Evolutionary conservation across 2,329 filamentous ascomycete species (phyloP).

Genomic region (Monilinia polystroma): DNA sequence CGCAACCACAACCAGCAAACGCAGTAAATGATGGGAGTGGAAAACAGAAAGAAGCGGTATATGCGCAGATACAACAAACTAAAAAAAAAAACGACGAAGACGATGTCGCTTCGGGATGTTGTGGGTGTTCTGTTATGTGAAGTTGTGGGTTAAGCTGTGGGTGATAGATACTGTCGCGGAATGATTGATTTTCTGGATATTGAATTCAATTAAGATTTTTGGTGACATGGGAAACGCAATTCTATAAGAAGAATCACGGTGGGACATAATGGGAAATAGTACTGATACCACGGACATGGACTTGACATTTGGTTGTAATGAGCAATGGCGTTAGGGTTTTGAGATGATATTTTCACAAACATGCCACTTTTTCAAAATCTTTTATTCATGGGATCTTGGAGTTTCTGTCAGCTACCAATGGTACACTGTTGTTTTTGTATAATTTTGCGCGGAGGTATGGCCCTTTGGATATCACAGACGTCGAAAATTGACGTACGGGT

Average conservation of each 20-base stretch:
- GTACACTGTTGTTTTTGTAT: not conserved
- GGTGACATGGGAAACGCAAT: not conserved
- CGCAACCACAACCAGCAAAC: not conserved
- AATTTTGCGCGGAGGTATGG: too few relatives aligned
- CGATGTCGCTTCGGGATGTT: constrained; percentile 18
- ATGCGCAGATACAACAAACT: constrained; percentile 11
- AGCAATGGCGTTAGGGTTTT: not conserved
- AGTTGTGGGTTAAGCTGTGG: not conserved
- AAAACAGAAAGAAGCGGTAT: constrained; percentile 4
- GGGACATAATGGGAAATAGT: not conserved
- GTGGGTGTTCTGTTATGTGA: constrained; percentile 21
- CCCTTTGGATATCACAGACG: not conserved
- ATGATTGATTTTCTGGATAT: not conserved
- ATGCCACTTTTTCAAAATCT: not conserved
- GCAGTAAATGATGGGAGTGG: not conserved
- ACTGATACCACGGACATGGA: not conserved
- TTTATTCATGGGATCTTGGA: not conserved
- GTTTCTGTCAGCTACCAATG: too few relatives aligned
- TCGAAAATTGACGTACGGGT: not conserved
- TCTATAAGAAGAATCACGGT: not conserved
- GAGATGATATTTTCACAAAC: not conserved
- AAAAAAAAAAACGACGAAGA: not conserved
- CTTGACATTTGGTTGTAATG: not conserved
- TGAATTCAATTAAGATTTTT: too few relatives aligned
- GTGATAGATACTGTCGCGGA: not conserved